Conservation (phyloP, 768 basidiomycete species). For the Tylopilus plumbeoviolaceoides region DNA sequence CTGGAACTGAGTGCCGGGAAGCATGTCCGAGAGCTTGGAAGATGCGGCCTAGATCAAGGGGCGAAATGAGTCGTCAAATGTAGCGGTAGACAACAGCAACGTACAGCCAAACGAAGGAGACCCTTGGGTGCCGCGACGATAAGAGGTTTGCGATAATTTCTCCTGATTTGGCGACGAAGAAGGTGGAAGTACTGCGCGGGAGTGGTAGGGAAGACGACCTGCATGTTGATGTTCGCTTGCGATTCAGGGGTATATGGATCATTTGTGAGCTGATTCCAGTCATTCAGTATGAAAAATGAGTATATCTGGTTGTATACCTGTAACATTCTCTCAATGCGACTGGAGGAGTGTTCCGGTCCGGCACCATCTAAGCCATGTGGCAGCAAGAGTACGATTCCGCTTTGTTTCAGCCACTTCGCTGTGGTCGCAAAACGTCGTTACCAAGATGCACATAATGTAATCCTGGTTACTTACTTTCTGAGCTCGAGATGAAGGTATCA, state of each 20-base stretch:
- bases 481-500: slow-evolving; percentile 82
- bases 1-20: slow-evolving; percentile 7
- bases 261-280: slow-evolving; percentile 60
- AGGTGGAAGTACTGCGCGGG: slow-evolving; percentile 93
- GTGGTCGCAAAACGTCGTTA: not conserved
- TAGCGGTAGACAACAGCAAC: no score
- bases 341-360: slow-evolving; percentile 91
- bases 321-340: slow-evolving; percentile 84
- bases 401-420: slow-evolving; percentile 95
- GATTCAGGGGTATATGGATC: slow-evolving; percentile 45
- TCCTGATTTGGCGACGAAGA: slow-evolving; percentile 76
- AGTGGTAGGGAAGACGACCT: slow-evolving; percentile 81
- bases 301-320: slow-evolving; percentile 48
- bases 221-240: slow-evolving; percentile 68
- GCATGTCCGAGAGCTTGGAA: no score
- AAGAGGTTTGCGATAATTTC: slow-evolving; percentile 85
- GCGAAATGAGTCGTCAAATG: not conserved
- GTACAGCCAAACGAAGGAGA: no score
- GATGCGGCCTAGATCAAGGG: no score
- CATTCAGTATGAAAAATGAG: not conserved
- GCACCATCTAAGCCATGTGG: slow-evolving; percentile 92
- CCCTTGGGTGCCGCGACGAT: slow-evolving; percentile 40
- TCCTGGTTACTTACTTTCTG: slow-evolving; percentile 58
- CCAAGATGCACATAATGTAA: no score
- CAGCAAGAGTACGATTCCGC: slow-evolving; percentile 78